Conservation (phyloP, 352 stramenopile species). For the Pythium aquatile region DNA sequence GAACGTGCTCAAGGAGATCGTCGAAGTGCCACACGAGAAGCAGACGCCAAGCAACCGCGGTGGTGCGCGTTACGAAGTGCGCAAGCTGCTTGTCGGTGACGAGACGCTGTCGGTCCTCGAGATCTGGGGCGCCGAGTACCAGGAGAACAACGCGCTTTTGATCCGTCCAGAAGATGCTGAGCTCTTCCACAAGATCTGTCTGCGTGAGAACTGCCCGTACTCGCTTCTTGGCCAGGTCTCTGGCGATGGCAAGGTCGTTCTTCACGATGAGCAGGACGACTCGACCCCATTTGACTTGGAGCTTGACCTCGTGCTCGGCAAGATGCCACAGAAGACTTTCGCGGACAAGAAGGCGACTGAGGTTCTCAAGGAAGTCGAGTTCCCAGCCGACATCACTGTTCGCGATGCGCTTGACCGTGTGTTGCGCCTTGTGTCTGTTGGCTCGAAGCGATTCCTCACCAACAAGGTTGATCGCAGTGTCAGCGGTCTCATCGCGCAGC, state of each 20-base stretch:
- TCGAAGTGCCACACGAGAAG: slow-evolving; percentile 84
- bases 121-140: slow-evolving; percentile 99
- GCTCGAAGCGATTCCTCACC: slow-evolving; percentile 98
- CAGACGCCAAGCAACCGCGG: slow-evolving; percentile 88
- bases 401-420: slow-evolving; percentile 93
- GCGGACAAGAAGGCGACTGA: slow-evolving; percentile 75
- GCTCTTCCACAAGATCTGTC: slow-evolving; percentile 94
- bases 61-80: slow-evolving; percentile 93
- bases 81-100: slow-evolving; percentile 96
- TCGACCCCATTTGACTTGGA: slow-evolving; percentile 96
- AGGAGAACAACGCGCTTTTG: slow-evolving; percentile 99
- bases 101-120: slow-evolving; percentile 98
- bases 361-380: slow-evolving; percentile 49
- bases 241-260: slow-evolving; percentile 95
- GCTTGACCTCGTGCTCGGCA: slow-evolving; percentile 97
- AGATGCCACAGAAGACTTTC: slow-evolving; percentile 99
- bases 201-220: slow-evolving; percentile 97
- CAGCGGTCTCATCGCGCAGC: slow-evolving; percentile 96
- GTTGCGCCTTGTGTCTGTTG: slow-evolving; percentile 94
- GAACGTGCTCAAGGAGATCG: slow-evolving; percentile 99
- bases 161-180: slow-evolving; percentile 89
- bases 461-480: slow-evolving; percentile 98
- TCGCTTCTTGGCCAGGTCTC: slow-evolving; percentile 94
- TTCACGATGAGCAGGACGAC: slow-evolving; percentile 94
- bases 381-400: slow-evolving; percentile 91